Conservation (phyloP, 1,284 basidiomycete genomes). For the Apiotrichum sp. region DNA sequence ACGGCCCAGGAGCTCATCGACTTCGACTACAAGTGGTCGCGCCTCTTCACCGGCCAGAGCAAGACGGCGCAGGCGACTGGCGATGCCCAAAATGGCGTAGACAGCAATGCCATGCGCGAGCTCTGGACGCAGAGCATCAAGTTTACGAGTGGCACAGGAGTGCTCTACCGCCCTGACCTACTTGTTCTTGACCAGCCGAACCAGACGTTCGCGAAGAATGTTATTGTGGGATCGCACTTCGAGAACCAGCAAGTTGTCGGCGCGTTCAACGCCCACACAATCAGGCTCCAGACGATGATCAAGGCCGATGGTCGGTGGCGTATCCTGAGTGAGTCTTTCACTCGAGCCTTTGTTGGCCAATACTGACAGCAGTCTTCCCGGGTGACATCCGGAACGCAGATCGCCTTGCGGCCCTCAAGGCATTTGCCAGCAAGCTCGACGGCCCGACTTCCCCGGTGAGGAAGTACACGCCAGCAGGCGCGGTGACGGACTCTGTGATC, state of each 20-base stretch:
- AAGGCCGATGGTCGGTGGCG: constrained; percentile 68
- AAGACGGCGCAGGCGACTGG: not conserved
- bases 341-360: too few species aligned
- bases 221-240: constrained; percentile 57
- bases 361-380: constrained; percentile 51
- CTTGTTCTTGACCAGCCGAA: constrained; percentile 7
- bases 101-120: constrained; percentile 8
- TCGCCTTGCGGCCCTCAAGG: constrained; percentile 48
- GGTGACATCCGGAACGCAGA: constrained; percentile 52
- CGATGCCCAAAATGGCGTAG: constrained; percentile 20
- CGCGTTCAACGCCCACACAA: constrained; percentile 58
- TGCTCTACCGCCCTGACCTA: constrained; percentile 31
- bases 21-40: constrained; percentile 69
- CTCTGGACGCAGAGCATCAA: constrained; percentile 16
- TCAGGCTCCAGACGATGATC: constrained; percentile 63
- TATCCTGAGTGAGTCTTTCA: constrained; percentile 46
- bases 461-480: constrained; percentile 37
- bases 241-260: constrained; percentile 50
- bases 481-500: constrained; percentile 19
- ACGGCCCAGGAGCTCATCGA: constrained; percentile 61
- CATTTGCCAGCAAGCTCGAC: constrained; percentile 50
- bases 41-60: constrained; percentile 70
- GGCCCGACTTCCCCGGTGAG: constrained; percentile 32
- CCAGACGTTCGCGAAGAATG: constrained; percentile 7
- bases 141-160: constrained; percentile 39